These are phyloP conservation scores for Boletus fagicola DNA, from an alignment of 768 basidiomycete genomes.

Conservation along the genomic window DNA sequence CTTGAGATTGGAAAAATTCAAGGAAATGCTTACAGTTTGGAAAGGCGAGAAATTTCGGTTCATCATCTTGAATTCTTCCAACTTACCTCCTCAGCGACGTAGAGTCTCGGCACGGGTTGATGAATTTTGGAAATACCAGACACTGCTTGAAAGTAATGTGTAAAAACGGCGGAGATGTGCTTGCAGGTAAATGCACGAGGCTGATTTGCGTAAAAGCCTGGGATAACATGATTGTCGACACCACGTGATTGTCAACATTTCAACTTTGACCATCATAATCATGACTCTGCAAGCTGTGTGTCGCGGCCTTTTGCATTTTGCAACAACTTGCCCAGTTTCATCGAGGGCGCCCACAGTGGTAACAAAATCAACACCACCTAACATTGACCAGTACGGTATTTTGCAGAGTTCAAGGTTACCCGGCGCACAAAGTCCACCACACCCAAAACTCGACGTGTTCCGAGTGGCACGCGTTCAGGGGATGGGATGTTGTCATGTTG, in stretches of 20 bases:
- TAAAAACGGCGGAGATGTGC: neutral
- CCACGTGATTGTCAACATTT: neutral
- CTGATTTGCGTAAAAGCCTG: neutral
- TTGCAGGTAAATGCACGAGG: slow-evolving; percentile 1
- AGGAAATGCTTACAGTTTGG: neutral
- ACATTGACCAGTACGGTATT: neutral
- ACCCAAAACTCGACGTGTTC: neutral
- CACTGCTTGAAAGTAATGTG: neutral
- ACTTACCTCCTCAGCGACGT: neutral
- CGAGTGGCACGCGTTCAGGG: neutral
- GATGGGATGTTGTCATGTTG: neutral
- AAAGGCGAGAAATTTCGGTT: neutral
- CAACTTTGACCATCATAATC: neutral
- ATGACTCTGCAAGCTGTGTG: neutral
- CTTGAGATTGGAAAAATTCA: too few relatives aligned
- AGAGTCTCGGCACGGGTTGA: neutral
- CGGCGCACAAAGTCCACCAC: neutral
- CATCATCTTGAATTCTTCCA: neutral
- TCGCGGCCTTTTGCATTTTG: neutral
- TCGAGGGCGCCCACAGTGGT: neutral
- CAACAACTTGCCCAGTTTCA: neutral
- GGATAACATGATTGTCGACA: too few relatives aligned
- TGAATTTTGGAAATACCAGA: neutral
- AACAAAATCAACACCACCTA: neutral
- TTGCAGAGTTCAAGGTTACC: neutral